Evolutionary conservation across 352 stramenopile species (phyloP).

Genomic region (Peronosclerospora sorghi): DNA sequence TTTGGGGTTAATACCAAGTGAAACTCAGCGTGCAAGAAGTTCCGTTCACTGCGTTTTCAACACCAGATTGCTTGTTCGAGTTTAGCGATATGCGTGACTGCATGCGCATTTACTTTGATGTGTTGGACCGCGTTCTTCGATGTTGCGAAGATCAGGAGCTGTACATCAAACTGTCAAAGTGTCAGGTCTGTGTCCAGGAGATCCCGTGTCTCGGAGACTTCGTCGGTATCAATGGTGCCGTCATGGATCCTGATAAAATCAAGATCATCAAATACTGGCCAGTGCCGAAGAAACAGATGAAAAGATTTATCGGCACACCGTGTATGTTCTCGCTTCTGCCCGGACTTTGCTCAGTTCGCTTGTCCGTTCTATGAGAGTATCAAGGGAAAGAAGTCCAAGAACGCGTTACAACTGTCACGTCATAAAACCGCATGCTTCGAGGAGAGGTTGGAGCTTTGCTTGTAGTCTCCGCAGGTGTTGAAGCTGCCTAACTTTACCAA

Average conservation of each 20-base stretch:
- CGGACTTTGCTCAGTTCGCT: slow-evolving; percentile 2
- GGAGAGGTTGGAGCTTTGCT: neutral
- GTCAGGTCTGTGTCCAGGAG: neutral
- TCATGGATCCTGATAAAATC: slow-evolving; percentile 4
- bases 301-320: neutral
- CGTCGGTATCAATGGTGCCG: neutral
- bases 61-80: neutral
- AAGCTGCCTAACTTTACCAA: neutral
- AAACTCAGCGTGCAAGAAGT: slow-evolving; percentile 1
- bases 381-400: neutral
- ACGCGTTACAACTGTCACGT: neutral
- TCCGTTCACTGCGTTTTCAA: slow-evolving; percentile 2
- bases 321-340: slow-evolving; percentile 4
- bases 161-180: slow-evolving; percentile 2
- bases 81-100: neutral
- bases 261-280: neutral
- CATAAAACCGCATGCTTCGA: neutral
- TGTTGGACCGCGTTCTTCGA: neutral
- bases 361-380: slow-evolving; percentile 1
- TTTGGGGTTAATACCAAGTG: slow-evolving; percentile 2
- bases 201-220: slow-evolving; percentile 5
- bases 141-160: neutral
- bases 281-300: neutral
- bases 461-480: neutral
- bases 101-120: slow-evolving; percentile 5